Percentiles rank a stretch among this genome's conserved stretches.
Conservation (phyloP, 208 protist genomes). For the Phytomonas francai region DNA sequence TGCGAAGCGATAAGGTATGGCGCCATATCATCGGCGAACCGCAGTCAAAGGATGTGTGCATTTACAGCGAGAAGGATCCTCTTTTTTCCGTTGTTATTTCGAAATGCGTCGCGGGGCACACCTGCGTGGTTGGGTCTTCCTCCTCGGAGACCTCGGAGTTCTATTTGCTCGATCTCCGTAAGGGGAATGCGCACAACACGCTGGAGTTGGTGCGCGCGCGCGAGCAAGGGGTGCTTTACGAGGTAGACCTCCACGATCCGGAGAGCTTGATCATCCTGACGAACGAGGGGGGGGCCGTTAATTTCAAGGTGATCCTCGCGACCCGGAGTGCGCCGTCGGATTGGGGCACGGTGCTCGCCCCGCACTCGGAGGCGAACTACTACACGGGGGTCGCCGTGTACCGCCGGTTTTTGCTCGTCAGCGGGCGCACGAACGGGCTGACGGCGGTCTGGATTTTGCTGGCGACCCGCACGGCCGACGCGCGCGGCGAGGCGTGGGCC, state of each 20-base stretch:
- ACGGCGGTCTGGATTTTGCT: constrained; percentile 76
- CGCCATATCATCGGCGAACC: constrained; percentile 68
- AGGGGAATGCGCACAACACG: constrained; percentile 34
- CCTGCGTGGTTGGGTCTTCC: constrained; percentile 43
- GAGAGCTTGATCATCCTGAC: constrained; percentile 66
- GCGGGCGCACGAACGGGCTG: constrained; percentile 58
- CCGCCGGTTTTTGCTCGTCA: constrained; percentile 51
- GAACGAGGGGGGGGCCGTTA: constrained; percentile 69
- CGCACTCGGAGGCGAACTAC: constrained; percentile 38
- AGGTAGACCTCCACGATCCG: constrained; percentile 65
- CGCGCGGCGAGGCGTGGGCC: constrained; percentile 7
- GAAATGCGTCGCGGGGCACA: constrained; percentile 61
- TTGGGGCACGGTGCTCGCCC: constrained; percentile 45
- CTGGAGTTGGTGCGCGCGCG: constrained; percentile 64
- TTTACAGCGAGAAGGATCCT: constrained; percentile 71
- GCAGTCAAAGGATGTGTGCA: constrained; percentile 63
- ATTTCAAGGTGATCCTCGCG: constrained; percentile 66
- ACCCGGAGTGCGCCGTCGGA: constrained; percentile 30
- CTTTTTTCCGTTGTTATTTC: constrained; percentile 51
- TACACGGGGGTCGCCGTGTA: constrained; percentile 46
- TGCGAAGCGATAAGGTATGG: constrained; percentile 82
- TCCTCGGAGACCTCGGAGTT: constrained; percentile 78
- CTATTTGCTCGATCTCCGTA: constrained; percentile 66
- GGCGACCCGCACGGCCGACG: constrained; percentile 12
- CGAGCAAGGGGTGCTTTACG: constrained; percentile 76